Percentiles rank a stretch among this genome's conserved stretches.
Evolutionary conservation across 208 protist genomes (phyloP).

Genomic region (Porcisia deanei): DNA sequence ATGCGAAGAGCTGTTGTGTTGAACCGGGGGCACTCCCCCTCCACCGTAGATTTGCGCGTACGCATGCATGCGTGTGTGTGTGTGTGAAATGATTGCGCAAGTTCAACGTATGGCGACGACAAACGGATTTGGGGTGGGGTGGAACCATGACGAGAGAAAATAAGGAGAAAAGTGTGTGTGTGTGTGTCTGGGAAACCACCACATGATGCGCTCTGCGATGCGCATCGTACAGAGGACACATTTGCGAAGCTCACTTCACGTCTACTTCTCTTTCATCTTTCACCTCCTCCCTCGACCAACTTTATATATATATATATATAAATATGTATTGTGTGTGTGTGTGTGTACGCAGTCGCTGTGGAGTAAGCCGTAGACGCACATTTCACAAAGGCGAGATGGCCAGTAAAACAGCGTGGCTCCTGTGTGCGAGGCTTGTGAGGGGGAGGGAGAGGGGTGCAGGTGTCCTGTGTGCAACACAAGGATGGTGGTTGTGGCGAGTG

Average conservation of each 20-base stretch:
- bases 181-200: not conserved
- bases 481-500: not conserved
- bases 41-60: not conserved
- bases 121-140: not conserved
- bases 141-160: not conserved
- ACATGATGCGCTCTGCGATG: not conserved
- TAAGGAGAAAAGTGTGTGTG: not conserved
- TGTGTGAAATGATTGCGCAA: not conserved
- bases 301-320: not conserved
- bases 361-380: not conserved
- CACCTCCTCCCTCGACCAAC: not conserved
- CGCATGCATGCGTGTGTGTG: slow-evolving; percentile 3
- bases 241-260: not conserved
- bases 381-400: not conserved
- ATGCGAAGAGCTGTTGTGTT: not conserved
- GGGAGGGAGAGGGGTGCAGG: not conserved
- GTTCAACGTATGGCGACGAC: not conserved
- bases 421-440: too few relatives aligned
- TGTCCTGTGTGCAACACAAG: not conserved
- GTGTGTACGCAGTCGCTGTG: too few relatives aligned
- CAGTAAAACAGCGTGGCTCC: not conserved
- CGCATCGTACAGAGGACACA: not conserved
- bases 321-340: too few relatives aligned
- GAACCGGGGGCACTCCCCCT: not conserved
- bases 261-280: not conserved